Evolutionary conservation across 352 stramenopile genomes (phyloP), one percentile per base, ranked within the genome.

Genomic region (Pythium utonaiense): DNA sequence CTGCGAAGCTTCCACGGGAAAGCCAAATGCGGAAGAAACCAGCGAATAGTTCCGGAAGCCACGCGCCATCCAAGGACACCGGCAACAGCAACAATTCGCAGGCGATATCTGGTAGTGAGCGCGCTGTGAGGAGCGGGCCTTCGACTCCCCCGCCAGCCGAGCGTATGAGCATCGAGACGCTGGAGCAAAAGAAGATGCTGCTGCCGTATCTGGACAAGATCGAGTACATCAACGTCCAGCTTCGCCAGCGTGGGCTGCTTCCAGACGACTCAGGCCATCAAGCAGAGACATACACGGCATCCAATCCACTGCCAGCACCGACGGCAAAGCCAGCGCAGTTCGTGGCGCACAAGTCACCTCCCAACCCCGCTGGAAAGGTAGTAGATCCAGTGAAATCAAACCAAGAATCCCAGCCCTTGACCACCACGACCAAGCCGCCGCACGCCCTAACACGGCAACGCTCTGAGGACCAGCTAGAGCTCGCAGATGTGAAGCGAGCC

Each of bases 161-260:
- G 19, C 57, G 78, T 67, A 84, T 89, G 77, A 88, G 71, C 30
- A 73, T 86, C 14, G 67, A 84, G 41, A 64, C 53, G 22, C 56
- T 91, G 3, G 78, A 88, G 60, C 77, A 91, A 38, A 94, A 93
- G 69, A 91, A 89, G 42, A 86, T 85, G 77, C 53, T 93, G 50
- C 69, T 94, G 25, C 85, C 85, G 40, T 94, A 93, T 48, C 61
- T 94, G 27, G 79, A 94, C 60, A 88, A 91, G 69, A 91, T 94
- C 49, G 85, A 94, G 67, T 94, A 94, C 62, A 91, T 94, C 57
- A 92, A 92, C 64, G 80, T 74, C 42, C 80, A 94, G 60, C 64
- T 94, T 48, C 74, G 72, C 68, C 72, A 81, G 50, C 77, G 77
- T 17, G 77, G 75, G 6, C 62, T 87, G 16, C 53, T 87, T 1